Evolutionary conservation across 768 basidiomycete species (phyloP), one percentile per base, ranked within the genome.

Genomic region (Solioccasus polychromus): DNA sequence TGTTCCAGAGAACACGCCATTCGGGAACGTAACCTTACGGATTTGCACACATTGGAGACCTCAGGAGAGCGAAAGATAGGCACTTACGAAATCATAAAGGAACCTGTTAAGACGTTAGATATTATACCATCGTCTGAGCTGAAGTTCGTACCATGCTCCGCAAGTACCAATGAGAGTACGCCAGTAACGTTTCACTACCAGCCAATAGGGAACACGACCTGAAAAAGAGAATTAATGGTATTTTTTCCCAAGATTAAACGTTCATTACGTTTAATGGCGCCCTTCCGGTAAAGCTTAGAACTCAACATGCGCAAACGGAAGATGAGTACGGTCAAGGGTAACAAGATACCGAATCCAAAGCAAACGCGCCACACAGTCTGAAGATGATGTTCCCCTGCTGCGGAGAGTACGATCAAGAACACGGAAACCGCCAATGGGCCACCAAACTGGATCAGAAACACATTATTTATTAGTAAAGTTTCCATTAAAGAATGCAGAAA

Each of bases 251-350:
- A 26, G 17, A 30, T 39, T 2, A 39, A 17, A 32, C n/a, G 15
- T 22, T 8, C 8, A 71, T 60, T 58, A 80, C 78, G 71, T 54
- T 84, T 81, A 49, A 87, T 85, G 7, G 85, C 84, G 22, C 77
- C 74, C 46, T 79, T 72, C 34, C 75, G 71, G 59, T 80, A 86
- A 42, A 88, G 71, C 50, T 70, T 73, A 12, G 83, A 77, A 54
- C 77, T 85, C 53, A 87, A 60, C 85, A 88, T 89, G 41, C 79
- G 72, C 54, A 86, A 62, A 43, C 87, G 83, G 68, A 85, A 86
- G 61, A 78, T 71, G 60, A 90, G 79, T 20, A 90, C 86, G 3
- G 76, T 75, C 39, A 87, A 58, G 15, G 86, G 83, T 10, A 84
- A 66, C 23, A 79, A 39, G 20, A 83, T 76, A 20, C 84, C 83